Evolutionary conservation across 495 filamentous ascomycete genomes (phyloP), one percentile per base, ranked within the genome.

Genomic region (Neurospora sp.): DNA sequence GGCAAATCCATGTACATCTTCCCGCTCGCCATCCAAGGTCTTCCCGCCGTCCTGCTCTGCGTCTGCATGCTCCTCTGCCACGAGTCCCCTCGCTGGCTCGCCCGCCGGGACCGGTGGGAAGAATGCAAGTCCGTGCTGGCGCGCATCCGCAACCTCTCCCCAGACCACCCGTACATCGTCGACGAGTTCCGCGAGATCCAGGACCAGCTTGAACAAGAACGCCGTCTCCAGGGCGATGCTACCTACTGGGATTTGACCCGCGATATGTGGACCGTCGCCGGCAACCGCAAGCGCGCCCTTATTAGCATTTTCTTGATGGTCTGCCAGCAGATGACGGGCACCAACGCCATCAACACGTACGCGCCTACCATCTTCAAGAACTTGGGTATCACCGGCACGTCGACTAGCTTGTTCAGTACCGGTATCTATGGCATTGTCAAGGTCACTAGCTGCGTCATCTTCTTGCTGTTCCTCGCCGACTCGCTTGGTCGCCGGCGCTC

Each of bases 41-140:
- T 94, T 0, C 90, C 91, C 1, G 89, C 90, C 35, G 66, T 78
- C 53, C 83, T 89, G 40, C 85, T 93, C 9, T 87, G 90, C 73
- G 37, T 79, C 68, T 85, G 88, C 75, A 85, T 88, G 81, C 78
- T 85, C 59, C 82, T 82, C 37, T 87, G 84, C 79, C 89, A 91
- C 61, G 91, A 93, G 76, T 91, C 89, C 5, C 91, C 91, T 7
- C 86, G 91, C 41, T 93, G 88, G 85, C 86, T 93, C 18, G 91
- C 91, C 10, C 87, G 88, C 69, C 85, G 87, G 75, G 91, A 92
- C 77, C 84, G 87, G 40, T 92, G 91, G 90, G 91, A 93, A 76
- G 86, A 89, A 46, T 88, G 90, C 18, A 86, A 85, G 70, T 72
- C 70, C 0, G 86, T 88, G 3, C 85, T 92, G 31, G 80, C 82